phyloP scores from a whole-genome alignment of 73 alveolate species.

The Tetrahymena elliotti region DNA sequence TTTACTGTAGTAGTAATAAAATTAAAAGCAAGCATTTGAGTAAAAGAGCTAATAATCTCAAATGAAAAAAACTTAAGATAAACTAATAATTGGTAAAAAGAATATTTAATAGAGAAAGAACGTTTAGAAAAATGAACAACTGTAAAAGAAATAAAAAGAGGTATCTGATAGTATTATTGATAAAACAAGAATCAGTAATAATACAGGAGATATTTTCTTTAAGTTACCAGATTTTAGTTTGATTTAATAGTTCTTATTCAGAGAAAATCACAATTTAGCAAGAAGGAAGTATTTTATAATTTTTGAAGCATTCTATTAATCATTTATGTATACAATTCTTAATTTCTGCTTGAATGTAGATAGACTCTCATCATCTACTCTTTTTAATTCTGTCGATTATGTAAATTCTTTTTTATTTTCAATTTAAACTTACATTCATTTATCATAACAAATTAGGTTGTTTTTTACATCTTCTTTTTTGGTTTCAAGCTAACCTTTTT shows the following conservation, averaged over 20 bases:
- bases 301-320: background rate
- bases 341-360: background rate
- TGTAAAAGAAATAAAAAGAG: background rate
- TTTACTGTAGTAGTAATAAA: background rate
- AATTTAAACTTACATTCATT: background rate
- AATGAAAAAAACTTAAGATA: background rate
- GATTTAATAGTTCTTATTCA: background rate
- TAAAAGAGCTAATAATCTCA: background rate
- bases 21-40: background rate
- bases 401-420: background rate
- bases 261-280: background rate
- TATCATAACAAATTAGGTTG: background rate
- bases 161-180: background rate
- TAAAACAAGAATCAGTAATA: background rate
- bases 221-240: background rate
- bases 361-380: background rate
- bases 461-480: background rate
- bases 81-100: background rate
- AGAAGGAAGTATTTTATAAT: background rate
- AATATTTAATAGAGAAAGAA: background rate
- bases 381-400: background rate
- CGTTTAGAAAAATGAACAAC: background rate
- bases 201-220: background rate
- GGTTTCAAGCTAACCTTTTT: background rate
- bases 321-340: background rate